These are phyloP conservation scores for Williopsis jadinii DNA, from an alignment of 1,139 yeast genomes.

Conservation along the genomic window DNA sequence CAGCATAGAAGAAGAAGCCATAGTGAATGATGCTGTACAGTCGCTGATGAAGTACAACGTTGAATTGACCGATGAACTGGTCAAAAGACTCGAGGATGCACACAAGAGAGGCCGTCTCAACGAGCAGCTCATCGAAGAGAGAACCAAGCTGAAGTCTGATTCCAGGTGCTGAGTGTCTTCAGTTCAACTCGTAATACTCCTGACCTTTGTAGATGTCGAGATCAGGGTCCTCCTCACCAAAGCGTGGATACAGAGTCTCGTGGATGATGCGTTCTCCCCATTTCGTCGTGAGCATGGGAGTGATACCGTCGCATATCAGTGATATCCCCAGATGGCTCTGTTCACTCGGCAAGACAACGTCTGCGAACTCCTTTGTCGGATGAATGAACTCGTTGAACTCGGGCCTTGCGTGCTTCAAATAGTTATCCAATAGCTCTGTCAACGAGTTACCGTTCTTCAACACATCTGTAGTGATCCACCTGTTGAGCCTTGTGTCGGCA, in stretches of 20 bases:
- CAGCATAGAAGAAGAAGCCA: not conserved
- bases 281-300: not conserved
- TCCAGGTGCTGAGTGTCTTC: conserved; percentile 18
- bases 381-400: conserved; percentile 71
- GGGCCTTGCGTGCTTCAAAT: conserved; percentile 59
- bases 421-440: conserved; percentile 47
- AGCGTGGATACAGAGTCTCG: not conserved
- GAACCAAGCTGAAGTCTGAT: not conserved
- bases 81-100: not conserved
- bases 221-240: not conserved
- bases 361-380: conserved; percentile 76
- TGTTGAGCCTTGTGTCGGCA: conserved; percentile 72
- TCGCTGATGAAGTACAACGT: not conserved
- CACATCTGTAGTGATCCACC: conserved; percentile 56
- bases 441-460: conserved; percentile 28
- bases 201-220: conserved; percentile 29
- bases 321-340: conserved; percentile 50
- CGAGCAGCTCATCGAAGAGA: not conserved
- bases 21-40: not conserved
- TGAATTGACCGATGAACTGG: not conserved
- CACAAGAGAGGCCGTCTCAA: not conserved
- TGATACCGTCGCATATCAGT: conserved; percentile 63
- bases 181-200: conserved; percentile 38
- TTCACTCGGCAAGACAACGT: conserved; percentile 71
- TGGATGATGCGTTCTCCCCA: too few species aligned